These are phyloP conservation scores for Singerocomus rubriflavus DNA, from an alignment of 1,284 basidiomycete species.

Conservation along the genomic window DNA sequence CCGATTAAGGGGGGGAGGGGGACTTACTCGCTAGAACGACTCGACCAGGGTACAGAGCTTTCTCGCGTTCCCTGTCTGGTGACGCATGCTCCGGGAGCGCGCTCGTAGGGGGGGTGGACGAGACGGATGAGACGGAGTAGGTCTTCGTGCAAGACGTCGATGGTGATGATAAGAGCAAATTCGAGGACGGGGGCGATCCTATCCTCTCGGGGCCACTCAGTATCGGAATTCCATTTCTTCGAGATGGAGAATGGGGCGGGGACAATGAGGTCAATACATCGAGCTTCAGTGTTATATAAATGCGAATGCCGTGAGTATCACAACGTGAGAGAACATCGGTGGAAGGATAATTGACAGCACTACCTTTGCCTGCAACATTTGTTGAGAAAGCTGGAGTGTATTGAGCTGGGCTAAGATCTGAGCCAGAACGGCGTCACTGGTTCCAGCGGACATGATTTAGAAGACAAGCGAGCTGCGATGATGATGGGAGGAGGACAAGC, in stretches of 20 bases:
- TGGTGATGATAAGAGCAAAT: conserved; percentile 22
- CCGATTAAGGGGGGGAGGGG: neutral
- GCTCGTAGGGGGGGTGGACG: conserved; percentile 28
- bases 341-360: neutral
- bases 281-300: conserved; percentile 27
- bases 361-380: conserved; percentile 73
- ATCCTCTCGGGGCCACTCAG: conserved; percentile 16
- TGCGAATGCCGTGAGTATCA: conserved; percentile 1
- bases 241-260: conserved; percentile 22
- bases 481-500: conserved; percentile 13
- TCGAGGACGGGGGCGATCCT: conserved; percentile 24
- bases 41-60: conserved; percentile 69
- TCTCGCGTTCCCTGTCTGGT: conserved; percentile 69
- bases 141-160: conserved; percentile 23
- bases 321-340: neutral
- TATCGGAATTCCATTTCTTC: conserved; percentile 23
- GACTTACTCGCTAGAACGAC: conserved; percentile 78
- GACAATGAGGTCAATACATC: conserved; percentile 36
- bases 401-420: conserved; percentile 72
- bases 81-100: conserved; percentile 18
- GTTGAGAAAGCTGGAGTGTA: conserved; percentile 66
- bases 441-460: conserved; percentile 42
- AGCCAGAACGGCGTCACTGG: conserved; percentile 55
- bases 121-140: conserved; percentile 23
- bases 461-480: conserved; percentile 4